Evolutionary conservation across 345 rosid species (phyloP).

Genomic region (Barbarea vulgaris): DNA sequence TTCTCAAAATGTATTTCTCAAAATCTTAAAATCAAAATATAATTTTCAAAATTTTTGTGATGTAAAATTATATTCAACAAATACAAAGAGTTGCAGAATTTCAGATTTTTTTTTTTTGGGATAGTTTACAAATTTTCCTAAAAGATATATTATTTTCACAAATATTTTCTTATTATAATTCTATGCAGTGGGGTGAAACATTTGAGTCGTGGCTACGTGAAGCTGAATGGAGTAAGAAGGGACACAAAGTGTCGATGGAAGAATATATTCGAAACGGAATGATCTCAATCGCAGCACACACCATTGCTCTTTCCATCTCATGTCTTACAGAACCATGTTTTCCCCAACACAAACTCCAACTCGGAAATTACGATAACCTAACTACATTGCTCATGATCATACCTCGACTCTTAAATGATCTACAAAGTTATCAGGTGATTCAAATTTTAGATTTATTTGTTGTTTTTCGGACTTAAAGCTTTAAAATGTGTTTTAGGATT

Average conservation of each 20-base stretch:
- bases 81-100: no score
- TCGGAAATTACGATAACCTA: slow-evolving; percentile 41
- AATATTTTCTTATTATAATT: no score
- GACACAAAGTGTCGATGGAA: slow-evolving; percentile 38
- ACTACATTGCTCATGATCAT: slow-evolving; percentile 57
- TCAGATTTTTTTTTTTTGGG: no score
- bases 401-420: slow-evolving; percentile 61
- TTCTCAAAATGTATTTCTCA: not conserved
- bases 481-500: not conserved
- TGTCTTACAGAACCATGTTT: slow-evolving; percentile 33
- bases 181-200: slow-evolving; percentile 62
- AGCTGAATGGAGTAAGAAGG: slow-evolving; percentile 58
- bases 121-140: no score
- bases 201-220: slow-evolving; percentile 65
- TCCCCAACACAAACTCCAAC: slow-evolving; percentile 36
- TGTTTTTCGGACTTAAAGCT: not conserved
- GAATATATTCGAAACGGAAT: slow-evolving; percentile 57
- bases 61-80: no score
- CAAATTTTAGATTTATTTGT: not conserved
- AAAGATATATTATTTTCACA: not conserved
- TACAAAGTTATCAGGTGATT: slow-evolving; percentile 57
- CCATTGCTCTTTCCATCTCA: slow-evolving; percentile 44
- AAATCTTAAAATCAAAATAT: not conserved
- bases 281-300: slow-evolving; percentile 53
- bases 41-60: not conserved